Conservation (phyloP, 768 basidiomycete genomes). For the Pleurotus platypus region DNA sequence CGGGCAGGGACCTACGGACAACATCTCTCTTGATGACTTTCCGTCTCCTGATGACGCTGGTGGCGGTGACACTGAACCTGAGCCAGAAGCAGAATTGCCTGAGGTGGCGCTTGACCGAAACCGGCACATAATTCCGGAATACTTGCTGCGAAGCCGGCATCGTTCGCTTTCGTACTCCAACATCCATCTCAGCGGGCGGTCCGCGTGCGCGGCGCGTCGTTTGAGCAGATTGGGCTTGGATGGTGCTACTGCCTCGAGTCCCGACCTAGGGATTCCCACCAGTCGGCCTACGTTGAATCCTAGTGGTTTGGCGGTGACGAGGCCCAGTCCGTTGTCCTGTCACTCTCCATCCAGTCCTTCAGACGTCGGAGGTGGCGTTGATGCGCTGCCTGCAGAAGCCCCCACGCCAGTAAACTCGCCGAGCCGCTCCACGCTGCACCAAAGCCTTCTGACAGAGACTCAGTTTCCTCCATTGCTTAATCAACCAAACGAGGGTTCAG, state of each 20-base stretch:
- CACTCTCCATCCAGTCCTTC: slow-evolving; percentile 32
- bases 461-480: background rate
- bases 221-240: slow-evolving; percentile 22
- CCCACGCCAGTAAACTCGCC: slow-evolving; percentile 52
- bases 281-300: slow-evolving; percentile 11
- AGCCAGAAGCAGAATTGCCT: slow-evolving; percentile 81
- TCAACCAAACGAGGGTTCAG: background rate
- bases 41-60: slow-evolving; percentile 21
- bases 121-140: slow-evolving; percentile 94
- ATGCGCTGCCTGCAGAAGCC: slow-evolving; percentile 24
- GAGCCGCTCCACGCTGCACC: slow-evolving; percentile 27
- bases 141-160: slow-evolving; percentile 66
- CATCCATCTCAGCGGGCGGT: slow-evolving; percentile 26
- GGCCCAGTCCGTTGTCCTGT: slow-evolving; percentile 38
- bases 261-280: slow-evolving; percentile 49
- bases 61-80: slow-evolving; percentile 38
- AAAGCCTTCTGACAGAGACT: slow-evolving; percentile 16
- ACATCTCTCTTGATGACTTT: background rate
- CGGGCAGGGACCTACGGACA: background rate
- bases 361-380: slow-evolving; percentile 17
- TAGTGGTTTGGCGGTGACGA: slow-evolving; percentile 14
- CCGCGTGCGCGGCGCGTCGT: slow-evolving; percentile 16
- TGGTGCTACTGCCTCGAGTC: slow-evolving; percentile 64
- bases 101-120: slow-evolving; percentile 91
- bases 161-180: slow-evolving; percentile 50